phyloP scores from a whole-genome alignment of 169 alveolate genomes.

The Miamiensis avidus region DNA sequence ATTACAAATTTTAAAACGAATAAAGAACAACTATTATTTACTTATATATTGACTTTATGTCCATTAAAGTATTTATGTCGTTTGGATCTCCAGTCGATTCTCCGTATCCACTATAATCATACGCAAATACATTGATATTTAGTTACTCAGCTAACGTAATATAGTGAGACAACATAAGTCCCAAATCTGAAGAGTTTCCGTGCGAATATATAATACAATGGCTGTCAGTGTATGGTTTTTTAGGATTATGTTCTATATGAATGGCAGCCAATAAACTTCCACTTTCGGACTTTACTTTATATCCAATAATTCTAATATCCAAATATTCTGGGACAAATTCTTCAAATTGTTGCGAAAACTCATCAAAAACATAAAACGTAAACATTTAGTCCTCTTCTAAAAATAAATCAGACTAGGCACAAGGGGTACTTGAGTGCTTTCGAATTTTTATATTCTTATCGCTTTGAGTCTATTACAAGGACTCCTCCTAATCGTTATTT shows the following conservation, averaged over 20 bases:
- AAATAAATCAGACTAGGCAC: no score
- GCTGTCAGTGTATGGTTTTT: not conserved
- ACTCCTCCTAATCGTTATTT: no score
- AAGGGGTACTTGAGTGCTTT: no score
- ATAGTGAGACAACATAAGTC: slow-evolving; percentile 65
- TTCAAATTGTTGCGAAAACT: not conserved
- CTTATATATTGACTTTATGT: slow-evolving; percentile 71
- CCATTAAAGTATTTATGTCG: slow-evolving; percentile 67
- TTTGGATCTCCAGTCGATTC: slow-evolving; percentile 76
- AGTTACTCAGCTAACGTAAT: slow-evolving; percentile 54
- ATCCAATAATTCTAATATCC: not conserved
- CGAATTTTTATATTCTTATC: no score
- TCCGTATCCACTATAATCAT: slow-evolving; percentile 94
- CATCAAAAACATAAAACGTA: not conserved
- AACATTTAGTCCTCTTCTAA: no score
- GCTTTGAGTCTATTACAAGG: no score
- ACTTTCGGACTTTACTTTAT: not conserved
- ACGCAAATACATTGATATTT: slow-evolving; percentile 79
- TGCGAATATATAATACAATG: slow-evolving; percentile 78
- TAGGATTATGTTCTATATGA: not conserved
- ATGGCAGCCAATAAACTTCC: not conserved
- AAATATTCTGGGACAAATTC: not conserved
- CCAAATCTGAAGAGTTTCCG: slow-evolving; percentile 92
- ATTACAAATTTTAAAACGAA: slow-evolving; percentile 19
- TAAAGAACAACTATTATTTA: slow-evolving; percentile 34